Evolutionary conservation across 1,284 basidiomycete genomes (phyloP).

Genomic region (Cutaneotrichosporon dermatis): DNA sequence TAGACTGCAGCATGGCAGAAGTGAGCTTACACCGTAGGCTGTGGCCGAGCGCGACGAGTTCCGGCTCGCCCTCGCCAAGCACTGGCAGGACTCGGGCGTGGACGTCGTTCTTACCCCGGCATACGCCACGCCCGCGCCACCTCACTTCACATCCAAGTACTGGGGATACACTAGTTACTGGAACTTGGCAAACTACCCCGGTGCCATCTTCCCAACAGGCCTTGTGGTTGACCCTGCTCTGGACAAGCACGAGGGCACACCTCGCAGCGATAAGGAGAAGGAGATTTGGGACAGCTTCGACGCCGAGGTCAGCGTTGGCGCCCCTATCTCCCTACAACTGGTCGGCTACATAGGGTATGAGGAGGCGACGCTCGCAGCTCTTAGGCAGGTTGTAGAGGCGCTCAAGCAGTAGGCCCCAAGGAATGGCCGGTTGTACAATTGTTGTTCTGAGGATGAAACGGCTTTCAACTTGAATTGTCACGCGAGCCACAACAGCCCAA

Average conservation of each 20-base stretch:
- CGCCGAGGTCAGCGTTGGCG: neutral
- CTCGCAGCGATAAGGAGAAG: constrained; percentile 48
- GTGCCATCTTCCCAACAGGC: constrained; percentile 62
- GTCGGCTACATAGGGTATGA: constrained; percentile 11
- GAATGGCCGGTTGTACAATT: neutral
- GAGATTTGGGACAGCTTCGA: constrained; percentile 27
- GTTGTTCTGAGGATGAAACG: too few relatives aligned
- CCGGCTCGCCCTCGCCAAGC: constrained; percentile 24
- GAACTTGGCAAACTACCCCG: constrained; percentile 66
- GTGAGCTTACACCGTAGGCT: too few relatives aligned
- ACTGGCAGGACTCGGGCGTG: constrained; percentile 27
- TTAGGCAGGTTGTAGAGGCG: neutral
- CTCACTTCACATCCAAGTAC: constrained; percentile 33
- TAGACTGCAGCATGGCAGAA: neutral
- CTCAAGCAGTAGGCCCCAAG: neutral
- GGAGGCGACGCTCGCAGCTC: constrained; percentile 5
- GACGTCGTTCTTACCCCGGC: constrained; percentile 43
- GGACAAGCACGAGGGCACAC: constrained; percentile 50
- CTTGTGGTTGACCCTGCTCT: constrained; percentile 56
- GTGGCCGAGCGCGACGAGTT: constrained; percentile 26
- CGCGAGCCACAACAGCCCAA: neutral
- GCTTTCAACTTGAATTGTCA: too few relatives aligned
- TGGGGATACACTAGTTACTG: constrained; percentile 59
- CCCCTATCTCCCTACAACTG: constrained; percentile 7
- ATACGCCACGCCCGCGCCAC: constrained; percentile 33